Evolutionary conservation across 345 rosid genomes (phyloP).

Genomic region (Murraya paniculata): DNA sequence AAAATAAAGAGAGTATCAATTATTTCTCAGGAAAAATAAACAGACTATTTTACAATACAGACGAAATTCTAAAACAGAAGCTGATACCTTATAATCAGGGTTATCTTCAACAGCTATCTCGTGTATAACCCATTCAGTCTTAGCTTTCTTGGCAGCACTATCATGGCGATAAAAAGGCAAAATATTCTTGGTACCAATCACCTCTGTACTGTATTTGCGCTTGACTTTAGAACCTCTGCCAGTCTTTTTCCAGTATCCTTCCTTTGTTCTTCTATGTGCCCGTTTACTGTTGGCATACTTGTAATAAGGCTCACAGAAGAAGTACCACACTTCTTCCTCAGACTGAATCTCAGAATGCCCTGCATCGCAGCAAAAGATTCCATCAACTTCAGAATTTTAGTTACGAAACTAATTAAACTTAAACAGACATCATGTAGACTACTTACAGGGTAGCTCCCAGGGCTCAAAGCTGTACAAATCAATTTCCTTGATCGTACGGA

Average conservation of each 20-base stretch:
- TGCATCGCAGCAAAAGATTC: neutral
- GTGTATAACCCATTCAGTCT: conserved; percentile 14
- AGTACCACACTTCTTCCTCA: too few species aligned
- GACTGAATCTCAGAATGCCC: neutral
- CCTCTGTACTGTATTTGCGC: neutral
- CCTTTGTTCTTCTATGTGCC: conserved; percentile 22
- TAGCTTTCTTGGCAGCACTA: neutral
- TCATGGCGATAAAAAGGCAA: conserved; percentile 23
- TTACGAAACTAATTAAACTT: too few species aligned
- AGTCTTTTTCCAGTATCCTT: conserved; percentile 45
- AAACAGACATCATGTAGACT: neutral
- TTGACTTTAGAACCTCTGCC: conserved; percentile 30
- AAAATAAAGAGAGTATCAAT: neutral
- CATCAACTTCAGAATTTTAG: too few species aligned
- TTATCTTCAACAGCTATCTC: neutral
- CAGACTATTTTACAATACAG: neutral
- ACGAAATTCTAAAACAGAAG: neutral
- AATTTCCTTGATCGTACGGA: neutral
- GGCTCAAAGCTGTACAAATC: neutral
- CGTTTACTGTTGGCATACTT: conserved; percentile 8
- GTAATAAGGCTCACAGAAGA: neutral
- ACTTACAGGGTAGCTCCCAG: neutral
- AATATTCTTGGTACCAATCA: conserved; percentile 40
- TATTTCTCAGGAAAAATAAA: neutral
- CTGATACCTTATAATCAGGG: neutral